A percentile compares a stretch with the other conserved stretches of the same genome.
phyloP scores from a whole-genome alignment of 2,329 filamentous ascomycete species.

The Fusarium sororula region DNA sequence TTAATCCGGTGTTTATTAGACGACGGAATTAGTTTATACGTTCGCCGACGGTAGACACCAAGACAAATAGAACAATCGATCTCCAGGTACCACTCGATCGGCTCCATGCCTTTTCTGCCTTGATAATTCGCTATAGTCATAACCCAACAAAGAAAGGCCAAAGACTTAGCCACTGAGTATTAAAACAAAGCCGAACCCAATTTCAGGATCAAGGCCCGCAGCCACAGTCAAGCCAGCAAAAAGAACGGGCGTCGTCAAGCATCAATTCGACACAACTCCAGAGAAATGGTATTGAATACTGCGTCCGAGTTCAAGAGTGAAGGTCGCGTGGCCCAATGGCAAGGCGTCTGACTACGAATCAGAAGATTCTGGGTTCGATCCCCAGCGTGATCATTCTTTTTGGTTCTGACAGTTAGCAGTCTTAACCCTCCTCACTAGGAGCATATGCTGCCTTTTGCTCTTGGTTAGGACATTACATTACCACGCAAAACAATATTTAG shows the following conservation, averaged over 20 bases:
- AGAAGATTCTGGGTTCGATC: slow-evolving; percentile 44
- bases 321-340: slow-evolving; percentile 41
- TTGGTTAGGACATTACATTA: background rate
- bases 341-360: slow-evolving; percentile 45
- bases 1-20: background rate
- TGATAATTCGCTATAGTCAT: background rate
- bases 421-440: background rate
- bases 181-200: background rate
- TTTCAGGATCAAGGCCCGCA: background rate
- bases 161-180: background rate
- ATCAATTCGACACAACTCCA: background rate
- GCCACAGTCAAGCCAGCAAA: background rate
- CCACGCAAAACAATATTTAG: background rate
- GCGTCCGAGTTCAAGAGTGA: accelerated
- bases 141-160: too few species aligned
- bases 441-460: background rate
- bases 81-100: accelerated
- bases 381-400: slow-evolving; percentile 36
- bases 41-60: too few species aligned
- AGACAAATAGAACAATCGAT: background rate
- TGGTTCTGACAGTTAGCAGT: background rate
- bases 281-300: accelerated
- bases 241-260: background rate
- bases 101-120: background rate
- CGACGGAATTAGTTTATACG: background rate